Evolutionary conservation across 257 asterid genomes (phyloP).

Genomic region (Buddleja alternifolia): DNA sequence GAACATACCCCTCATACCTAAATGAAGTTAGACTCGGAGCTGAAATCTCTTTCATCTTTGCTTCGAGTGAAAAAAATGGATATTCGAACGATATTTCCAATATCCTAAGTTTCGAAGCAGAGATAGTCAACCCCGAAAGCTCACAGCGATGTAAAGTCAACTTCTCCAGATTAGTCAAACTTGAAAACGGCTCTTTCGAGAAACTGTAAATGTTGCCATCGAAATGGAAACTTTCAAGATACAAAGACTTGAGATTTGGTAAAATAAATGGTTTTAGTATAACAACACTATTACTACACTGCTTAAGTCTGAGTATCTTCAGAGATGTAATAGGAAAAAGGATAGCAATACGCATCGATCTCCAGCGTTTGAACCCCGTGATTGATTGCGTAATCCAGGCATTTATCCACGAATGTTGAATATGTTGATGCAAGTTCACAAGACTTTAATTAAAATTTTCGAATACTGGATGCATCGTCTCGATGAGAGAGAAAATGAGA

Average conservation of each 20-base stretch:
- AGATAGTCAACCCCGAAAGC: conserved; percentile 20
- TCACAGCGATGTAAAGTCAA: conserved; percentile 26
- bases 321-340: conserved; percentile 19
- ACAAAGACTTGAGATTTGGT: conserved; percentile 22
- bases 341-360: not conserved
- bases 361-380: conserved; percentile 31
- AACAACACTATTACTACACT: not conserved
- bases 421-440: not conserved
- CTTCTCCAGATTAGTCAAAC: conserved; percentile 31
- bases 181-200: conserved; percentile 34
- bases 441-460: conserved; percentile 11
- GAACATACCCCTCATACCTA: conserved; percentile 11
- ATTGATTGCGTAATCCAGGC: conserved; percentile 27
- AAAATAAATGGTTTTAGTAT: conserved; percentile 25
- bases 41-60: conserved; percentile 10
- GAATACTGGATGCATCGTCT: conserved; percentile 1
- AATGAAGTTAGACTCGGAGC: conserved; percentile 25
- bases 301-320: conserved; percentile 16
- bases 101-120: conserved; percentile 30
- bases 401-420: conserved; percentile 17
- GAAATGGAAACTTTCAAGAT: conserved; percentile 25
- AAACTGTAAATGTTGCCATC: conserved; percentile 3
- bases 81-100: conserved; percentile 22
- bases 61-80: not conserved
- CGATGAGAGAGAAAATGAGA: conserved; percentile 24